Percentiles rank a stretch among this genome's conserved stretches.
phyloP scores from a whole-genome alignment of 495 filamentous ascomycete genomes.

The Hyaloscypha hepaticicola region DNA sequence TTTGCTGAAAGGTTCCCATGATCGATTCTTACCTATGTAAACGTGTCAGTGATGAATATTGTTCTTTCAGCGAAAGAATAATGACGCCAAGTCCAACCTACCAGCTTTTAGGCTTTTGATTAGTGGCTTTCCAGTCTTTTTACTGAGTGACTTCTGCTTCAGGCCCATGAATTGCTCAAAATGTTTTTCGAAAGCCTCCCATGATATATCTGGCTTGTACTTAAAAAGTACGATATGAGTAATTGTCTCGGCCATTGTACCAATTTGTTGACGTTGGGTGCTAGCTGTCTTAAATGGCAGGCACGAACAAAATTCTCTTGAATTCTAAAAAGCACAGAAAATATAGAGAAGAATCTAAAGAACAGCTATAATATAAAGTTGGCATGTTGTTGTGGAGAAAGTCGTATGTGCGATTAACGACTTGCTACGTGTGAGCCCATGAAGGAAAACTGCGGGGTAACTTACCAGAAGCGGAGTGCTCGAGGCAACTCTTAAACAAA shows the following conservation, averaged over 20 bases:
- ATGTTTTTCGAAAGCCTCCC: not conserved
- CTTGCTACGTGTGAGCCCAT: not conserved
- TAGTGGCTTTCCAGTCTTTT: conserved; percentile 24
- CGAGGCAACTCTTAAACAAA: not conserved
- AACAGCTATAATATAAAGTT: no score
- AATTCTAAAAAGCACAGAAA: no score
- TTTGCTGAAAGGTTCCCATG: conserved; percentile 29
- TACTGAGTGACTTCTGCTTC: not conserved
- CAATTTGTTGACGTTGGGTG: not conserved
- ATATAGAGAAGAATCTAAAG: no score
- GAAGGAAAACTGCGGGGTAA: not conserved
- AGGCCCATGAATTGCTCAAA: not conserved
- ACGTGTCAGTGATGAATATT: not conserved
- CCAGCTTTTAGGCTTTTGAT: conserved; percentile 25
- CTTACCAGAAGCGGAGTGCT: not conserved
- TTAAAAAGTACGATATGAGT: conserved; percentile 1
- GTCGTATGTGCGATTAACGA: no score
- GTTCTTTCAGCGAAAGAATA: not conserved
- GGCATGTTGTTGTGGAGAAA: no score
- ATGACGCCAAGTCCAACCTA: not conserved
- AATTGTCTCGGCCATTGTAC: not conserved
- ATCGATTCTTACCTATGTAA: conserved; percentile 25
- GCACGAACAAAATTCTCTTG: no score
- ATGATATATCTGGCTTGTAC: not conserved
- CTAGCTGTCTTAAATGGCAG: no score